Conservation (phyloP, 768 basidiomycete genomes). For the Boletus vinaceobasis region DNA sequence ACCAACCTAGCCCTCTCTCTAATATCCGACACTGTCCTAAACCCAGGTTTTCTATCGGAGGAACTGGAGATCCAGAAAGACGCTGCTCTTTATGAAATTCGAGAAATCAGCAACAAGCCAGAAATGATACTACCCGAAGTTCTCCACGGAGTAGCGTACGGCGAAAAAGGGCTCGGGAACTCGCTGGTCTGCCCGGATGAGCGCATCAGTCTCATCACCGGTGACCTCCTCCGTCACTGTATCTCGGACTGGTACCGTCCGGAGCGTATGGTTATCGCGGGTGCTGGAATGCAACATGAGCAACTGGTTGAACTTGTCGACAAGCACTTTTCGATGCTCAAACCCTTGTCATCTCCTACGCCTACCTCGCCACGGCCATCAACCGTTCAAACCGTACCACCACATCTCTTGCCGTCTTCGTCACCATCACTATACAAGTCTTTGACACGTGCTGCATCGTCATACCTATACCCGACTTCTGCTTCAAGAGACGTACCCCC, state of each 20-base stretch:
- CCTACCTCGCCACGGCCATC: slow-evolving; percentile 27
- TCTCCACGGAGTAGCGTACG: slow-evolving; percentile 83
- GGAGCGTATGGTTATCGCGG: slow-evolving; percentile 93
- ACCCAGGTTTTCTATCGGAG: slow-evolving; percentile 68
- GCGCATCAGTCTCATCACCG: slow-evolving; percentile 65
- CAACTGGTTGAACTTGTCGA: slow-evolving; percentile 83
- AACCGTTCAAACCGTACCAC: slow-evolving; percentile 38
- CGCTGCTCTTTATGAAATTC: slow-evolving; percentile 86
- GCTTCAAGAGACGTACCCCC: slow-evolving; percentile 6
- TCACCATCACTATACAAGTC: slow-evolving; percentile 59
- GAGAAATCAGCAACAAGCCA: slow-evolving; percentile 84
- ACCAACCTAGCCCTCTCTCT: slow-evolving; percentile 82
- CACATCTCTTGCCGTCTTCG: slow-evolving; percentile 57
- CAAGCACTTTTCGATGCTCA: slow-evolving; percentile 76
- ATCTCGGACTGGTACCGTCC: slow-evolving; percentile 86
- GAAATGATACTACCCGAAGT: slow-evolving; percentile 93
- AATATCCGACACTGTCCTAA: slow-evolving; percentile 86
- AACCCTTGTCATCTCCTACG: slow-evolving; percentile 29
- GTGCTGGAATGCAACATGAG: slow-evolving; percentile 88
- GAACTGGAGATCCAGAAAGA: slow-evolving; percentile 84
- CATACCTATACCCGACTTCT: slow-evolving; percentile 55
- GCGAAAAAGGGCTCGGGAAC: slow-evolving; percentile 78
- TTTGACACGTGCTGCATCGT: slow-evolving; percentile 71
- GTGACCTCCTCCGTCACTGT: slow-evolving; percentile 54
- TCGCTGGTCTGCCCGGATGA: slow-evolving; percentile 86